Evolutionary conservation across 2,329 filamentous ascomycete species (phyloP).

Genomic region (Scleromitrula shiraiana): DNA sequence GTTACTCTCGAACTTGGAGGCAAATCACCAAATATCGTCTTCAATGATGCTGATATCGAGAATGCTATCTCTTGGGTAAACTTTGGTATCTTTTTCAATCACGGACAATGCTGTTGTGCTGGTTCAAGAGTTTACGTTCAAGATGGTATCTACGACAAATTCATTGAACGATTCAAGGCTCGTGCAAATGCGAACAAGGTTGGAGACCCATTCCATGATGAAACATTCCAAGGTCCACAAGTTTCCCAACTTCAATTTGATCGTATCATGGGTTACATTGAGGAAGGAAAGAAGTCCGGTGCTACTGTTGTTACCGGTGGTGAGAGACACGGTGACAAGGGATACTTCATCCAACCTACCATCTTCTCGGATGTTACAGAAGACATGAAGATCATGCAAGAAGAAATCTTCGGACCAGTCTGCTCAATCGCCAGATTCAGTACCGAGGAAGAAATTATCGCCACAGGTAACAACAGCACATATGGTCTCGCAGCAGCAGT

Average conservation of each 20-base stretch:
- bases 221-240: slow-evolving; percentile 66
- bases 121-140: slow-evolving; percentile 63
- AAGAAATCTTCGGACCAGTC: slow-evolving; percentile 69
- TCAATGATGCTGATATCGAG: slow-evolving; percentile 53
- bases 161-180: slow-evolving; percentile 57
- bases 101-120: slow-evolving; percentile 44
- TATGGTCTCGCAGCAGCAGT: slow-evolving; percentile 64
- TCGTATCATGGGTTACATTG: slow-evolving; percentile 60
- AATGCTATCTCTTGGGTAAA: slow-evolving; percentile 57
- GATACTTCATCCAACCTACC: slow-evolving; percentile 67
- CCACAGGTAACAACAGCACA: slow-evolving; percentile 52
- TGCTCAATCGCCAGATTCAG: slow-evolving; percentile 65
- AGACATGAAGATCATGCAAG: slow-evolving; percentile 67
- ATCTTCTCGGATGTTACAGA: slow-evolving; percentile 64
- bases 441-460: slow-evolving; percentile 58
- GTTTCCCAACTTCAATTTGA: slow-evolving; percentile 63
- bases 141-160: slow-evolving; percentile 62
- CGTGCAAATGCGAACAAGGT: slow-evolving; percentile 55
- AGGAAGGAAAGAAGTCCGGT: slow-evolving; percentile 56
- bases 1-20: slow-evolving; percentile 56
- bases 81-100: slow-evolving; percentile 37
- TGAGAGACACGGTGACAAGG: slow-evolving; percentile 56
- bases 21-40: slow-evolving; percentile 56
- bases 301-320: slow-evolving; percentile 58
- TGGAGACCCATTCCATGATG: slow-evolving; percentile 56